Base-by-base conservation (phyloP, 345 rosid species). In the Iberis pinnata region DNA sequence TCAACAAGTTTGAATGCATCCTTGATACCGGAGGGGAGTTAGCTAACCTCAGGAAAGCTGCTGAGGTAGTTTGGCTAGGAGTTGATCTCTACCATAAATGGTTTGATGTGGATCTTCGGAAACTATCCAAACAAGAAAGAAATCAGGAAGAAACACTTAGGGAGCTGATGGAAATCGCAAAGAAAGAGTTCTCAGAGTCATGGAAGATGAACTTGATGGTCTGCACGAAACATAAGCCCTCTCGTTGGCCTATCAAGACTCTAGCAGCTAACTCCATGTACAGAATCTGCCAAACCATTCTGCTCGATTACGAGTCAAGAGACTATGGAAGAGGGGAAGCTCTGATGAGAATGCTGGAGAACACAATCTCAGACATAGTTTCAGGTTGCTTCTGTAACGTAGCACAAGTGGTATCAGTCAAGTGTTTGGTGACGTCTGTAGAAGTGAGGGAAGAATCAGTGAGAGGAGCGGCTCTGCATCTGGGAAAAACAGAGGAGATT, bases 231-330 rank as follows among this genome's bases (percentile, higher is more conserved):
- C 88, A 69, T 12, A 64, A 24, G 58, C 69, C 90, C 15, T 74
- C 84, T n/a, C 71, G 62, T 13, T 90, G 98, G 98, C 92, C 92
- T 7, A 22, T 70, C 51, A 79, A 72, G 61, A 70, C 70, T 25
- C 47, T 79, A 67, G 92, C 95, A 7, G 88, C 95, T 7, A 73
- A 87, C 65, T 84, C 92, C 65, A 82, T 87, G 96, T 82, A 87
- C 41, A 58, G 88, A 67, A 70, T 82, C 55, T 75, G 82, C 64
- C 72, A 73, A 67, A 78, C 88, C 40, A 65, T 82, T 45, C 67
- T 87, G 54, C 74, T 66, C 8, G 56, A 51, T 8, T 55, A 67
- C 55, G 53, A 67, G 32, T 49, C 64, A 58, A 43, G 61, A 20
- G 67, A 61, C 32, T 61, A 53, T n/a, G 39, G 13, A 51, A 70